Evolutionary conservation across 1,139 yeast genomes (phyloP), one percentile per base, ranked within the genome.

Genomic region (Waltiozyma sp.): DNA sequence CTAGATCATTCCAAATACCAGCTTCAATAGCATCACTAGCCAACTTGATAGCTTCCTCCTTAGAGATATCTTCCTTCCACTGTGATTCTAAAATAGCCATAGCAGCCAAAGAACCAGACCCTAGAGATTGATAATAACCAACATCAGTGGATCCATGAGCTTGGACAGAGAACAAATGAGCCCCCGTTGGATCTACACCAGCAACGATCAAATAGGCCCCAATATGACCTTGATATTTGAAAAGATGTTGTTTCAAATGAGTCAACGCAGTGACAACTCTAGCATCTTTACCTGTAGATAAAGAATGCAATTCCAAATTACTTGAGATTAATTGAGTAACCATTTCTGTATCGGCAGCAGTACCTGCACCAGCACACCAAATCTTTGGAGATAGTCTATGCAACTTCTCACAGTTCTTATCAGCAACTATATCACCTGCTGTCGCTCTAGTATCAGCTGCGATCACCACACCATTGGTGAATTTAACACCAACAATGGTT

Each of bases 291-390:
- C 79, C 79, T 41, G 91, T 80, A 53, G 83, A 78, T 63, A 88
- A 69, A 18, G 93, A 72, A 64, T 89, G 98, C 51, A 91, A 69
- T 64, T 91, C 98, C 53, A 91, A 70, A 62, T 89, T 89, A 41
- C 95, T 86, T 28, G 89, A 79, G 55, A 88, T 88, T 60, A 91
- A 72, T 63, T 87, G 95, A 7, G 98, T 91, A 26, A 86, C 95
- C 85, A 84, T 83, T 62, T 91, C 97, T 11, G 96, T 91, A 62
- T 91, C 98, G n/a, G 98, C 98, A 39, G 98, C 98, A 18, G 98
- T 91, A 63, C 98, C 98, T 4, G 98, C 98, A 56, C 98, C 98
- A 43, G 96, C 96, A 77, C 97, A 91, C 98, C 98, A 91, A 59
- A 91, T 91, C 60, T 75, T 76, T 13, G 98, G 96, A 2, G 96